phyloP scores from a whole-genome alignment of 2,329 filamentous ascomycete genomes.

The Alternaria sp. region DNA sequence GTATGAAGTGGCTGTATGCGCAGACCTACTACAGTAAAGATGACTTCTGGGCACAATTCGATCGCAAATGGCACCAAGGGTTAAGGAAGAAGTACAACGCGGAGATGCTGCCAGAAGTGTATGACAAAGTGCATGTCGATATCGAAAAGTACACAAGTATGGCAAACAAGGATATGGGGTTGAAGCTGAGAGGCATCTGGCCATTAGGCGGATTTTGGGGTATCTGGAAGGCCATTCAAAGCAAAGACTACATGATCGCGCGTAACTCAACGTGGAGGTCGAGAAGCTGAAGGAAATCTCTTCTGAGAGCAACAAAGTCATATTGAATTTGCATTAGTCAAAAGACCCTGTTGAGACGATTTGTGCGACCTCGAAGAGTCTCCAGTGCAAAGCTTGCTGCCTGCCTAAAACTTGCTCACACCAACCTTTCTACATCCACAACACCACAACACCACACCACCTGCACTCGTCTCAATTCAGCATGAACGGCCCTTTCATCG shows the following conservation, averaged over 20 bases:
- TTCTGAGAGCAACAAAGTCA: not conserved
- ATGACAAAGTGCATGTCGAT: constrained; percentile 68
- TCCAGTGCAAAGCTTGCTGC: not conserved
- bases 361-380: not conserved
- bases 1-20: constrained; percentile 74
- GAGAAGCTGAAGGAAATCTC: constrained; percentile 1
- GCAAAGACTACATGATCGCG: constrained; percentile 45
- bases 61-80: constrained; percentile 64
- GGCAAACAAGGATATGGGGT: constrained; percentile 31
- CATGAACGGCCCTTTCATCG: not conserved
- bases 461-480: not conserved
- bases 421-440: not conserved
- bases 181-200: constrained; percentile 39
- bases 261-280: constrained; percentile 44
- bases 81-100: constrained; percentile 67
- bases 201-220: constrained; percentile 49
- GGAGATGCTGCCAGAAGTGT: constrained; percentile 66
- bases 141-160: constrained; percentile 38
- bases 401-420: not conserved
- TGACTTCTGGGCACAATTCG: constrained; percentile 72
- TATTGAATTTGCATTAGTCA: not conserved
- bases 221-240: constrained; percentile 48
- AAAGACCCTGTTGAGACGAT: not conserved
- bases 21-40: constrained; percentile 71
- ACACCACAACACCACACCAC: not conserved